These are phyloP conservation scores for Sugiyamaella japonica DNA, from an alignment of 1,139 yeast genomes.

Conservation along the genomic window DNA sequence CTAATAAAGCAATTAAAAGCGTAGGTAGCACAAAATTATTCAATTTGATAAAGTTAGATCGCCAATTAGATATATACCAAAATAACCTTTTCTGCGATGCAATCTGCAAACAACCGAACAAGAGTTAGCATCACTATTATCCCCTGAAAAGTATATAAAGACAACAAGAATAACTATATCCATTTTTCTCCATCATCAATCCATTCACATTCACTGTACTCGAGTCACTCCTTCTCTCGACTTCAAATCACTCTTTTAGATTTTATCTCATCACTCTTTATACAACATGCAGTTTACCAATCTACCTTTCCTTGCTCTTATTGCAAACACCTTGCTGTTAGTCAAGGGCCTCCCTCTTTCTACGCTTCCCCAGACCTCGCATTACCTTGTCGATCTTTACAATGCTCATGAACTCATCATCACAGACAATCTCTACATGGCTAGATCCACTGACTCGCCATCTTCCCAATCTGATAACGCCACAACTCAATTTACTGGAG, in stretches of 20 bases:
- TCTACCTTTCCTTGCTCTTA: neutral
- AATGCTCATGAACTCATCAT: neutral
- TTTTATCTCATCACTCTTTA: neutral
- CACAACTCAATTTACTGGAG: conserved; percentile 42
- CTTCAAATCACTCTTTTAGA: neutral
- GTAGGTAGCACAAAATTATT: neutral
- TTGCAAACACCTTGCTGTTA: conserved; percentile 1
- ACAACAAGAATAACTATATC: neutral
- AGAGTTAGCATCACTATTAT: too few species aligned
- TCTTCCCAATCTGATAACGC: neutral
- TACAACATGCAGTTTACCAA: conserved; percentile 5
- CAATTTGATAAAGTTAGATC: neutral
- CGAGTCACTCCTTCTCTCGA: neutral
- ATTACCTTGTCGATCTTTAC: neutral
- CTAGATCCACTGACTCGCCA: neutral
- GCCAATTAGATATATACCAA: neutral
- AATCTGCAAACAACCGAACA: too few species aligned
- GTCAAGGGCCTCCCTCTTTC: conserved; percentile 8
- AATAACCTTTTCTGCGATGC: neutral
- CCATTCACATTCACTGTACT: neutral
- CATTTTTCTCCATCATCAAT: neutral
- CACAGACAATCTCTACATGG: neutral
- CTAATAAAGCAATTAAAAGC: neutral
- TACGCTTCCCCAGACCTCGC: neutral
- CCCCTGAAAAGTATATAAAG: neutral